phyloP scores from a whole-genome alignment of 148 eudicot species.

The Spergularia marina region DNA sequence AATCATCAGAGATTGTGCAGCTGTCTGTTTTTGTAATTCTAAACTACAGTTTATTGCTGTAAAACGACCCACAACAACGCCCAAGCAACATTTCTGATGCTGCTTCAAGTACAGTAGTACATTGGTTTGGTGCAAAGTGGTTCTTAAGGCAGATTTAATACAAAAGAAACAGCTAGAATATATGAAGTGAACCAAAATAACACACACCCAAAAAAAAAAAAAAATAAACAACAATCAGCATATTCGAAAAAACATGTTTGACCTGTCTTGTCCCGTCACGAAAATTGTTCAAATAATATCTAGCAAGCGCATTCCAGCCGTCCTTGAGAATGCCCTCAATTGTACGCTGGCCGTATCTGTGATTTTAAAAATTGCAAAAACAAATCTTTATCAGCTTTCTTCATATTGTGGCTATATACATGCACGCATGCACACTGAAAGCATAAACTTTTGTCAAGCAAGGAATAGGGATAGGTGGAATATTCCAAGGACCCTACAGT shows the following conservation, averaged over 20 bases:
- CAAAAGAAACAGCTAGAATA: neutral
- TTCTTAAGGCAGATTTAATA: neutral
- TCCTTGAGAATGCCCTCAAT: conserved; percentile 74
- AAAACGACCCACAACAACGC: neutral
- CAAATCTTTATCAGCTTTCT: neutral
- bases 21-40: neutral
- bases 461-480: no score
- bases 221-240: neutral
- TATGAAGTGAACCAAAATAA: neutral
- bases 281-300: conserved; percentile 93
- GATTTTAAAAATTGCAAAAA: conserved; percentile 9
- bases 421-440: neutral
- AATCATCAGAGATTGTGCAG: neutral
- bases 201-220: no score
- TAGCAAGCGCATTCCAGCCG: conserved; percentile 68
- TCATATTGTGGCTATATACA: neutral
- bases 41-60: neutral
- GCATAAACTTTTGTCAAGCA: no score
- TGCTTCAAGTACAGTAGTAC: neutral
- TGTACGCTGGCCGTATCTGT: conserved; percentile 83
- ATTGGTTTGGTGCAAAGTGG: neutral
- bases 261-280: conserved; percentile 95
- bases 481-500: no score
- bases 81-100: neutral
- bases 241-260: conserved; percentile 11